Percentiles rank a stretch among this genome's conserved stretches.
These are phyloP conservation scores for Calvatia gigantea DNA, from an alignment of 768 basidiomycete genomes.

Conservation along the genomic window DNA sequence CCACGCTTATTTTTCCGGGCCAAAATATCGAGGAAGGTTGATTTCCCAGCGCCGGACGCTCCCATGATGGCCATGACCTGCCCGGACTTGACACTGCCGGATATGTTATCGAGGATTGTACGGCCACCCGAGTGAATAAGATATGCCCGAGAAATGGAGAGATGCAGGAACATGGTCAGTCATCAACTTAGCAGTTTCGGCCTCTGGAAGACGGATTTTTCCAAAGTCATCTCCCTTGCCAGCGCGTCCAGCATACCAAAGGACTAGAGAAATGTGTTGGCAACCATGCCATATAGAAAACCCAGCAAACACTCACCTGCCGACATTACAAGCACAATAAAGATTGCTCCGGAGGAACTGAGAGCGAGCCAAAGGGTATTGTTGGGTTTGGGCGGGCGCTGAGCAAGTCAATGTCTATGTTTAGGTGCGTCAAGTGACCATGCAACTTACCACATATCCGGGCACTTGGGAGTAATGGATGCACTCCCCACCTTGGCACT, in stretches of 20 bases:
- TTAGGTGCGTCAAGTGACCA: not conserved
- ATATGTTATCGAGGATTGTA: constrained; percentile 74
- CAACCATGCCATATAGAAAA: not conserved
- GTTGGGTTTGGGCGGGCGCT: constrained; percentile 81
- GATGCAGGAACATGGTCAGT: constrained; percentile 92
- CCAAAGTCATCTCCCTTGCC: constrained; percentile 64
- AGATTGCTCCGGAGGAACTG: constrained; percentile 74
- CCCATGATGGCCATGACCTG: constrained; percentile 97
- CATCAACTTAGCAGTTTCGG: constrained; percentile 83
- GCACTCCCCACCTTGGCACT: constrained; percentile 90
- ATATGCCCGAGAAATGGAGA: constrained; percentile 84
- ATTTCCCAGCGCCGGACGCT: constrained; percentile 94
- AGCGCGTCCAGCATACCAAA: constrained; percentile 90
- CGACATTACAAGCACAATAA: constrained; percentile 68
- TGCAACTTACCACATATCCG: constrained; percentile 67
- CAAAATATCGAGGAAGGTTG: constrained; percentile 93
- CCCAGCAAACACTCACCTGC: constrained; percentile 38
- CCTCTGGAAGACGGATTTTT: constrained; percentile 73
- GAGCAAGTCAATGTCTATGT: not conserved
- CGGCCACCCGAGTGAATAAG: constrained; percentile 70
- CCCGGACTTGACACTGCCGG: constrained; percentile 82
- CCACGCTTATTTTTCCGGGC: constrained; percentile 90
- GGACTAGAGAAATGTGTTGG: constrained; percentile 31
- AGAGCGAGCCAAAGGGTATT: constrained; percentile 80
- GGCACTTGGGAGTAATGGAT: constrained; percentile 92